Evolutionary conservation across 441 rosid species (phyloP).

Genomic region (Pelargonium australe): DNA sequence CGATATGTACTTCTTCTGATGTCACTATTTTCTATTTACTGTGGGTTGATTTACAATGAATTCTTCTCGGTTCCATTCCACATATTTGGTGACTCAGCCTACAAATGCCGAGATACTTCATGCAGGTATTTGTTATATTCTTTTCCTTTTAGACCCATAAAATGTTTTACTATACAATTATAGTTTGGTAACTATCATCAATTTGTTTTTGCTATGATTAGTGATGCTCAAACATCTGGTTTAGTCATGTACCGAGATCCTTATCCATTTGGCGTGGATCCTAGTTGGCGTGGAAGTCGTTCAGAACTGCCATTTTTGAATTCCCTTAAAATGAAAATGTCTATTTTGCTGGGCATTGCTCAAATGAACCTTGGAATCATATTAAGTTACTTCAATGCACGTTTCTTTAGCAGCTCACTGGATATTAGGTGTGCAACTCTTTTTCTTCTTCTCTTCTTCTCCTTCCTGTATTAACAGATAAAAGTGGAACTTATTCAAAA

Average conservation of each 20-base stretch:
- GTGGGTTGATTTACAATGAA: slow-evolving; percentile 89
- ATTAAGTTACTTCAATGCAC: slow-evolving; percentile 78
- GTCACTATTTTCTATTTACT: slow-evolving; percentile 85
- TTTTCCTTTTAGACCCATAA: background rate
- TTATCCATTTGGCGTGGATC: slow-evolving; percentile 94
- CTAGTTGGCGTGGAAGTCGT: slow-evolving; percentile 84
- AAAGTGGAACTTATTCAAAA: background rate
- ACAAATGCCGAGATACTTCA: slow-evolving; percentile 76
- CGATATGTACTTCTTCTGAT: slow-evolving; percentile 92
- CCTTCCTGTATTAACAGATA: background rate
- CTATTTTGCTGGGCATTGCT: slow-evolving; percentile 88
- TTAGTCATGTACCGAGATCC: slow-evolving; percentile 54
- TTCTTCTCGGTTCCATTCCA: slow-evolving; percentile 87
- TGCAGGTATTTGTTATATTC: slow-evolving; percentile 56
- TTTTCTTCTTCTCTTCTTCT: background rate
- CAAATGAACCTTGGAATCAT: slow-evolving; percentile 97
- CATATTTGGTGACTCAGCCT: slow-evolving; percentile 77
- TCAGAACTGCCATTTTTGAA: slow-evolving; percentile 87
- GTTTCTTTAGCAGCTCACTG: slow-evolving; percentile 46
- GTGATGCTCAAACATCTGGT: slow-evolving; percentile 75
- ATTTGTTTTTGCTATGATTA: slow-evolving; percentile 17
- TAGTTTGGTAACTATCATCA: too few relatives aligned
- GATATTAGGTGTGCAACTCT: slow-evolving; percentile 53
- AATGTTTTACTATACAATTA: too few relatives aligned
- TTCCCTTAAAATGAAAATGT: slow-evolving; percentile 98